Base-by-base conservation (phyloP, 2,329 filamentous ascomycete genomes). In the Dryadomyces quercus-mongolicae region DNA sequence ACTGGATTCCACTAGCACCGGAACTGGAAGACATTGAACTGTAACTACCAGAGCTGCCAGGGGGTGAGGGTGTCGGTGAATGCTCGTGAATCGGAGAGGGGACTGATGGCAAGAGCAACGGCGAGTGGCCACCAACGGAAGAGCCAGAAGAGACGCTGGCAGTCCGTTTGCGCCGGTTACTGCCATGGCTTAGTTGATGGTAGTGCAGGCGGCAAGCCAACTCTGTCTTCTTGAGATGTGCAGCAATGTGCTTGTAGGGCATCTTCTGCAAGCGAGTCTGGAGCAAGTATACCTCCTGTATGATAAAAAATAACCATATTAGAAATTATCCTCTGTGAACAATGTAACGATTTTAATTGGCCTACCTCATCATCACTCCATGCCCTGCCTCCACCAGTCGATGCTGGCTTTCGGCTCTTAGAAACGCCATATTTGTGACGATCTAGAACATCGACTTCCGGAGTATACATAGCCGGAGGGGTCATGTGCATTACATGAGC, bases 351-450 rank as follows among this genome's bases (percentile, higher is more conserved):
- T 10, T 22, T n/a, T 58, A 91, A 78, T 55, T 55, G 92, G 81
- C 67, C 90, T 74, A 89, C 86, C 82, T 91, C 87, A 68, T 90
- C 86, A 67, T 91, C 87, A 59, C 86, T 90, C 87, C 87, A 92
- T 55, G 86, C 86, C 67, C 87, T 78, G 62, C 86, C 86, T 61
- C 86, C 85, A 59, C 86, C 85, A 51, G 84, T 86, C 56, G 85
- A 82, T 21, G 81, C 77, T 58, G 77, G 71, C 72, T 86, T 88
- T 58, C 84, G 78, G 65, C 76, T 80, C 70, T 87, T 86, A 56
- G 73, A 71, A 64, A 84, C 72, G 54, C 80, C 75, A 62, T 77
- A 80, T 20, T 80, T 78, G 58, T 81, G 78, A 58, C 78, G 76
- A 57, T 77, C 74, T 62, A 78, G 71, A 58, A 69, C 70, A 63